Evolutionary conservation across 2,329 filamentous ascomycete species (phyloP).

Genomic region (Penicillium sp.): DNA sequence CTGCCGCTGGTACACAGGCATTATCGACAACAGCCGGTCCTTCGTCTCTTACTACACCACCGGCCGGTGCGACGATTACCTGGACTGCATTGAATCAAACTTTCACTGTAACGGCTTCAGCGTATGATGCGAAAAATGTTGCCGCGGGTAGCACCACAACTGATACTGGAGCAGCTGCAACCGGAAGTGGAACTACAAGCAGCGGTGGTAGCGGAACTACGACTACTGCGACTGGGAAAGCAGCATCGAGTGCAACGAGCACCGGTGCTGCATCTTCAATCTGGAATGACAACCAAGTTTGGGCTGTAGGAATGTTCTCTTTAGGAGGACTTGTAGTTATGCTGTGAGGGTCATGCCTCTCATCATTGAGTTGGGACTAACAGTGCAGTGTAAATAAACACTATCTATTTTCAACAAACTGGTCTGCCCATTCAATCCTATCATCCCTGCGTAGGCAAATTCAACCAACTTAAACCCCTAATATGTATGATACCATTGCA

Average conservation of each 20-base stretch:
- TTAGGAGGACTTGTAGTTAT: background rate
- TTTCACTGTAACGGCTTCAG: conserved; percentile 35
- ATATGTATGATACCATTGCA: background rate
- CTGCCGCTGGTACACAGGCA: conserved; percentile 27
- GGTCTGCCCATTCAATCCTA: no score
- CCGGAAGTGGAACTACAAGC: background rate
- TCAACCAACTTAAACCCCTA: background rate
- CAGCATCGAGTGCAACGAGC: background rate
- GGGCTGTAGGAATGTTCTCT: background rate
- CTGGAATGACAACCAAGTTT: background rate
- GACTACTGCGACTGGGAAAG: background rate
- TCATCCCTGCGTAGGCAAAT: background rate
- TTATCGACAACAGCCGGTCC: conserved; percentile 26
- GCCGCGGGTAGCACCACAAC: background rate
- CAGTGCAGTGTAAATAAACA: background rate
- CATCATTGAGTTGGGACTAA: background rate
- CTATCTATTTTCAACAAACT: background rate
- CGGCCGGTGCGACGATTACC: conserved; percentile 31
- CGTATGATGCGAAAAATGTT: conserved; percentile 21
- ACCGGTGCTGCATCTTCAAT: background rate
- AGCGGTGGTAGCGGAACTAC: background rate
- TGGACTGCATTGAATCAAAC: conserved; percentile 31
- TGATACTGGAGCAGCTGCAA: background rate
- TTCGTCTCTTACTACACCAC: conserved; percentile 29
- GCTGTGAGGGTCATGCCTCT: background rate